Percentiles rank a stretch among this genome's conserved stretches.
Conservation (phyloP, 192 early-diverging fungal species). For the Gonapodya prolifera region DNA sequence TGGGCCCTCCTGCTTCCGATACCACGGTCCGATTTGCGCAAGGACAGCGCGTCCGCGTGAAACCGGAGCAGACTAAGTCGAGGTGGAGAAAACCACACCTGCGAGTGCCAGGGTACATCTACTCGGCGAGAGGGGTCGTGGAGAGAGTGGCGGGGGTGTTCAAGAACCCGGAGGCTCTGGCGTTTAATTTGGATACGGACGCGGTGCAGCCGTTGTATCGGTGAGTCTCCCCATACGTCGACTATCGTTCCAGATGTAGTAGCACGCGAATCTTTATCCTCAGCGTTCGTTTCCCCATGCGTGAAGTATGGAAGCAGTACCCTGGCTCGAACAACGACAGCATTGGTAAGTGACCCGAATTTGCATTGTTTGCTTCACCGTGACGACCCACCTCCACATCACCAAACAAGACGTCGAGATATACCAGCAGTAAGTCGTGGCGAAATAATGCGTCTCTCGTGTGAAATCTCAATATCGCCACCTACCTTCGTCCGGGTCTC, state of each 20-base stretch:
- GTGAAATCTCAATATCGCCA: too few relatives aligned
- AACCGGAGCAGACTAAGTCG: not conserved
- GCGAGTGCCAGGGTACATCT: slow-evolving; percentile 4
- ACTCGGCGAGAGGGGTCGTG: not conserved
- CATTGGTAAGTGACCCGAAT: too few relatives aligned
- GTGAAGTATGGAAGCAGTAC: not conserved
- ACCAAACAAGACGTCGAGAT: slow-evolving; percentile 4
- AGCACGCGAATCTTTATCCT: too few relatives aligned
- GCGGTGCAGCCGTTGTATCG: slow-evolving; percentile 3
- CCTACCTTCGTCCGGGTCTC: too few relatives aligned
- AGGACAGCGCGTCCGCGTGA: not conserved
- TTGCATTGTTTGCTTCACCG: too few relatives aligned
- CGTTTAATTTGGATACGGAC: not conserved
- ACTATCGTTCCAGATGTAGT: too few relatives aligned
- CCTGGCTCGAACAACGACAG: not conserved
- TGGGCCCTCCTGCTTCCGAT: not conserved
- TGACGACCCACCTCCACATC: too few relatives aligned
- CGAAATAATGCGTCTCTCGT: too few relatives aligned
- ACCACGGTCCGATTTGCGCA: not conserved
- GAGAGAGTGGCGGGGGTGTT: not conserved
- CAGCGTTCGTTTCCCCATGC: not conserved
- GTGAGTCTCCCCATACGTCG: too few relatives aligned
- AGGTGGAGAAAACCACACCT: slow-evolving; percentile 1
- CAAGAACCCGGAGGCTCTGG: not conserved
- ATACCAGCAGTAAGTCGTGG: too few relatives aligned